These are phyloP conservation scores for Botrytis paeoniae DNA, from an alignment of 2,329 filamentous ascomycete species.

Conservation along the genomic window DNA sequence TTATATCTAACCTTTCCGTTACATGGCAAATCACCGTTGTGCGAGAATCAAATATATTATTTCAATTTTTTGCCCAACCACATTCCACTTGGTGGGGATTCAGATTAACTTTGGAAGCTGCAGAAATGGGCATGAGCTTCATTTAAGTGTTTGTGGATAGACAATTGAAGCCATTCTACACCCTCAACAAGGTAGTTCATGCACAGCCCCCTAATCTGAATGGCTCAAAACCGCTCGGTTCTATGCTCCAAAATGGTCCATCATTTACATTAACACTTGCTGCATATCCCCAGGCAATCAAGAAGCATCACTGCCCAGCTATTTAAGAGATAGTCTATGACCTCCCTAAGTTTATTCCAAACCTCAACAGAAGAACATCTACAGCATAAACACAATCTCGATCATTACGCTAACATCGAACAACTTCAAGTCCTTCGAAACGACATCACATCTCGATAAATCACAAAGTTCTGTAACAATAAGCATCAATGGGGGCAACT, in stretches of 20 bases:
- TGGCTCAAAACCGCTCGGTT: neutral
- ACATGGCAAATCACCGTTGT: neutral
- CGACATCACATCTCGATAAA: neutral
- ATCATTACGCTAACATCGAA: no score
- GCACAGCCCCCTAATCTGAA: neutral
- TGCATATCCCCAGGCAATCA: no score
- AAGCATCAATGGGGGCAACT: neutral
- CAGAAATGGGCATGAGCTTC: neutral
- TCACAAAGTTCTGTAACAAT: no score
- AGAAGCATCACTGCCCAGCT: neutral
- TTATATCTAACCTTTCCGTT: neutral
- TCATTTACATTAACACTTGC: neutral
- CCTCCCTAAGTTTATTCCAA: neutral
- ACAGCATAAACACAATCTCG: neutral
- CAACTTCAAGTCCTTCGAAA: neutral
- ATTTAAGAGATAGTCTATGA: neutral
- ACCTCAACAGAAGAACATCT: neutral
- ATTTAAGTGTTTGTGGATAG: neutral
- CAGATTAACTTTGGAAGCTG: no score
- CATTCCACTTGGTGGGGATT: neutral
- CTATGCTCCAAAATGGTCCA: neutral
- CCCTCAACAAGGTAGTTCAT: neutral
- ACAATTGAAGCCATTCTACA: no score
- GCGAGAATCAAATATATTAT: neutral
- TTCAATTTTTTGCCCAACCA: rapidly evolving